These are phyloP conservation scores for Aspergillus caelatus DNA, from an alignment of 2,329 filamentous ascomycete genomes.

Conservation along the genomic window DNA sequence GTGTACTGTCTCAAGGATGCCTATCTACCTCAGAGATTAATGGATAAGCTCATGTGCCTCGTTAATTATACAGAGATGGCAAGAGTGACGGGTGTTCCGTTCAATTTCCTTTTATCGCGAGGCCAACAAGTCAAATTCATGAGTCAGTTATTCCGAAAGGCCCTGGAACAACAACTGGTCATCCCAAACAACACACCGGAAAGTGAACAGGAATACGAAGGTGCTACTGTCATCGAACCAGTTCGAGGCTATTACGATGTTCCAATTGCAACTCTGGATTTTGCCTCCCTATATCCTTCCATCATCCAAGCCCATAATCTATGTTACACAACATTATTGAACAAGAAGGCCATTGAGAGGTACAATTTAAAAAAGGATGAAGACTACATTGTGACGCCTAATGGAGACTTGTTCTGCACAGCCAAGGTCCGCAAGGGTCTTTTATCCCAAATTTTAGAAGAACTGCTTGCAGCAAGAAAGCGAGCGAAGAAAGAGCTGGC, in stretches of 20 bases:
- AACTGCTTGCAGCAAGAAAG: constrained; percentile 88
- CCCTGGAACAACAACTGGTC: constrained; percentile 87
- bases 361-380: constrained; percentile 80
- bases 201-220: constrained; percentile 89
- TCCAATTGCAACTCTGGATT: constrained; percentile 95
- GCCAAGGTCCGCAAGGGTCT: constrained; percentile 86
- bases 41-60: constrained; percentile 98
- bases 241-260: constrained; percentile 91
- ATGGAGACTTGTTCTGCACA: constrained; percentile 91
- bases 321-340: constrained; percentile 92
- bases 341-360: constrained; percentile 74
- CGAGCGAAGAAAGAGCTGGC: constrained; percentile 89
- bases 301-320: constrained; percentile 99
- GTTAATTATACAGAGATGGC: constrained; percentile 99
- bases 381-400: constrained; percentile 95
- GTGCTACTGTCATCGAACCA: constrained; percentile 96
- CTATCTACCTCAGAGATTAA: constrained; percentile 87
- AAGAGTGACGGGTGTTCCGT: constrained; percentile 96
- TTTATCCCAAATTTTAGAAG: constrained; percentile 92
- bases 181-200: constrained; percentile 82
- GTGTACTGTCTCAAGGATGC: constrained; percentile 98
- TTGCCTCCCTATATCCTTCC: constrained; percentile 95
- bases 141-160: constrained; percentile 95
- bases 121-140: constrained; percentile 98
- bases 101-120: constrained; percentile 88